Percentiles rank a stretch among this genome's conserved stretches.
phyloP scores from a whole-genome alignment of 345 rosid species.

The Eucalyptus cloeziana region DNA sequence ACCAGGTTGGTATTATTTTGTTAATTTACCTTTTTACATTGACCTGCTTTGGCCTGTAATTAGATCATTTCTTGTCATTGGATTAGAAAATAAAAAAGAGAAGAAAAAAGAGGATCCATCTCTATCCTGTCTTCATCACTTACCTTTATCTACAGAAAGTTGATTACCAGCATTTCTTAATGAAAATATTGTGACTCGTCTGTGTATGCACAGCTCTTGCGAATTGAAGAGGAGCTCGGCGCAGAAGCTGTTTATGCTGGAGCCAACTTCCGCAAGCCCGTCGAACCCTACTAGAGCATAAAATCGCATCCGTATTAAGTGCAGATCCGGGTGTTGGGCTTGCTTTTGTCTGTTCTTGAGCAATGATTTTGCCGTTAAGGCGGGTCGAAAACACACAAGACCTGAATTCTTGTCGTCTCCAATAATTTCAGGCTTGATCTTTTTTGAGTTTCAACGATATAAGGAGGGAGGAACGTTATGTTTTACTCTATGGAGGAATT shows the following conservation, averaged over 20 bases:
- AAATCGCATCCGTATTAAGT: neutral
- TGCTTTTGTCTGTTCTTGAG: neutral
- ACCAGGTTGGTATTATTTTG: conserved; percentile 37
- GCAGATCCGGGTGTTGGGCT: neutral
- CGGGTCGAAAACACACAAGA: neutral
- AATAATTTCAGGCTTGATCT: neutral
- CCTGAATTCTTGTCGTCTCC: neutral
- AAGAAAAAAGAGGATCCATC: neutral
- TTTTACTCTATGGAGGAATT: neutral
- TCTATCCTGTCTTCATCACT: neutral
- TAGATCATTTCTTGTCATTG: neutral
- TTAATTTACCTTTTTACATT: neutral
- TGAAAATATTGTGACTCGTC: neutral
- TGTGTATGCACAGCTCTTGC: conserved; percentile 38
- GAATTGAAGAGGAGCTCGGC: conserved; percentile 94
- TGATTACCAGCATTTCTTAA: neutral
- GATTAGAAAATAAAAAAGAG: neutral
- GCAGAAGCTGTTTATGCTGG: conserved; percentile 81
- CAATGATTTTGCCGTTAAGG: neutral
- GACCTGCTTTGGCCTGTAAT: neutral
- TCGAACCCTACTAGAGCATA: conserved; percentile 60
- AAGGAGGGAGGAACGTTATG: neutral
- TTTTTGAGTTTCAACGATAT: neutral
- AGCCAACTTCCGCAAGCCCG: conserved; percentile 70
- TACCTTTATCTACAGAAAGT: neutral